Base-by-base conservation (phyloP, 2,329 filamentous ascomycete species). In the Claviceps pazoutovae region DNA sequence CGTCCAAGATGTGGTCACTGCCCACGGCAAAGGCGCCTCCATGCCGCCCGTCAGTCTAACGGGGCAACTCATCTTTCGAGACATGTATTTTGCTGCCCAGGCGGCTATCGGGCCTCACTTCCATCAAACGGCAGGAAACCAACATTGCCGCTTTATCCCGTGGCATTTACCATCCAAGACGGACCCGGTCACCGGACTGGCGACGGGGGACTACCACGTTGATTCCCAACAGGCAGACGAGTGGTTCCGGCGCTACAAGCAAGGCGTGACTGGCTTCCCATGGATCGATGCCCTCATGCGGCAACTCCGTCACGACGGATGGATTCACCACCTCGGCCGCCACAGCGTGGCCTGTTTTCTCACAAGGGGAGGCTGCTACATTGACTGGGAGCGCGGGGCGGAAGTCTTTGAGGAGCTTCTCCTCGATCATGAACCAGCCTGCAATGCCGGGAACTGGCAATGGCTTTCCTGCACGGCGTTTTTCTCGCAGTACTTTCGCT, bases 71-170 rank as follows among this genome's bases (percentile, higher is more conserved):
- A 70, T 88, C 11, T 90, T 90, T 64, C 75, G 86, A 16, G 86
- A 90, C 62, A 90, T 90, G 86, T 90, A 89, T 65, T 89, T 90
- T 58, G 84, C 78, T 14, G 84, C 85, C 0, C 84, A 90, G 62
- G 83, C 84, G 1, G 74, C 78, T 0, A 68, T 88, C 1, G 85
- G 85, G 0, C 71, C 75, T 36, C 59, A 69, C 0, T 89, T 87
- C 58, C 72, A 68, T 1, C 83, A 86, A 59, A 83, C 82, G 1
- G 69, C 76, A 48, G 76, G 77, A 38, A 90, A 90, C 59, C 64
- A 74, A 0, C 68, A 83, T 56, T 83, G 79, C 41, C 75, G 84
- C n/a, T 88, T 89, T 64, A 78, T 90, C 14, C 84, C 84, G 4
- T 90, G 86, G 86, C 84, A 88, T 60, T 68, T 90, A 1, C 84